phyloP scores from a whole-genome alignment of 768 basidiomycete species.

The Saitozyma sp. region DNA sequence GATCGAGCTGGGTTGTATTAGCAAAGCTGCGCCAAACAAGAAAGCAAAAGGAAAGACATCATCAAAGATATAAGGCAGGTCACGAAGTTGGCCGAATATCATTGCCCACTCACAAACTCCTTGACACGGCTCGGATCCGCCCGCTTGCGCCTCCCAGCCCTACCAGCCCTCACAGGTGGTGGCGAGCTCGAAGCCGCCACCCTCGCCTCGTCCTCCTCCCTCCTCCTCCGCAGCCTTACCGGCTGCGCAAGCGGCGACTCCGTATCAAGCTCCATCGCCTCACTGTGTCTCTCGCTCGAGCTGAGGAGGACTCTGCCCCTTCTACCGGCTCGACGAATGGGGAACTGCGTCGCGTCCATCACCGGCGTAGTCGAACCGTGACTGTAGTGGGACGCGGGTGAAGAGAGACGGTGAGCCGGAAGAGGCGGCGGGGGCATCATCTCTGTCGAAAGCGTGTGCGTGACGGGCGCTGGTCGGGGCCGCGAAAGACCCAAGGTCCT shows the following conservation, averaged over 20 bases:
- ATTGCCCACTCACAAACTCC: constrained; percentile 14
- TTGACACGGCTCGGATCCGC: neutral
- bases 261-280: no score
- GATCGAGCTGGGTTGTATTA: constrained; percentile 26
- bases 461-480: neutral
- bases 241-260: no score
- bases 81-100: no score
- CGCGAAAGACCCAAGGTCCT: constrained; percentile 5
- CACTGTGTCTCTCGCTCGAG: constrained; percentile 12
- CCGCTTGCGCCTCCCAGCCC: neutral
- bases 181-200: constrained; percentile 1
- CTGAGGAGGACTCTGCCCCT: constrained; percentile 11
- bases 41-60: neutral
- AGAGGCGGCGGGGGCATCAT: constrained; percentile 41
- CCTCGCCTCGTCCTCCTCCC: neutral
- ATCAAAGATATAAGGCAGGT: no score
- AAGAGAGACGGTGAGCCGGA: constrained; percentile 15
- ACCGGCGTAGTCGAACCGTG: neutral
- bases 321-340: constrained; percentile 24
- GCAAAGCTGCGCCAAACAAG: neutral
- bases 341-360: constrained; percentile 26
- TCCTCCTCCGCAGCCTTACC: neutral
- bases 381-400: neutral
- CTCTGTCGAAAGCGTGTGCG: constrained; percentile 2
- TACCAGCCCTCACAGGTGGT: neutral